Base-by-base conservation (phyloP, 73 alveolate genomes). In the Stentor coeruleus region DNA sequence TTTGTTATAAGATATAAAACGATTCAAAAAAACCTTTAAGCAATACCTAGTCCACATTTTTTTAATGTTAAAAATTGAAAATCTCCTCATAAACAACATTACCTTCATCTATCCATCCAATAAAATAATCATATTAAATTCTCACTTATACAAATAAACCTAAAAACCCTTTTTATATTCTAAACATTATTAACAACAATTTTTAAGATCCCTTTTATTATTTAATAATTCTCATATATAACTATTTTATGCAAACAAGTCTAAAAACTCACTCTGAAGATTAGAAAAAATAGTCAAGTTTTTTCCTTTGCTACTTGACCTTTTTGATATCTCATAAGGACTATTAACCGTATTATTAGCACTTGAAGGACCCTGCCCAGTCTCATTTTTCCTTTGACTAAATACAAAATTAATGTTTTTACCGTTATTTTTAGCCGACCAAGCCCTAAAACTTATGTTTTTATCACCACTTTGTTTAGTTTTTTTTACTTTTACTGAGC, bases 181-280 rank as follows among this genome's bases (percentile, higher is more conserved):
- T n/a, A n/a, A n/a, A n/a, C n/a, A n/a, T n/a, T n/a, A n/a, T n/a
- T n/a, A n/a, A n/a, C n/a, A n/a, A n/a, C n/a, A n/a, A n/a, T n/a
- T n/a, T n/a, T n/a, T n/a, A n/a, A n/a, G n/a, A n/a, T n/a, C n/a
- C n/a, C n/a, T n/a, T n/a, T n/a, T n/a, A n/a, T n/a, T n/a, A n/a
- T n/a, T n/a, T n/a, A n/a, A n/a, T 49, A 49, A 49, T 20, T 49
- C 6, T 11, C 66, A 20, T 49, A 6, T 49, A 49, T 11, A 49
- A 11, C 66, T 11, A 6, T 11, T 20, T 49, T 11, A 49, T 11
- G 6, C 20, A 49, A 6, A 20, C 66, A 49, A 6, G 20, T 49
- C 66, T 49, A 49, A 49, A 49, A 49, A 49, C 66, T 49, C 66
- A 20, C 66, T 49, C 66, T 49, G 66, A 20, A 49, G 66, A 49